Conservation (phyloP, 257 asterid species). For the Orobanche coerulescens region DNA sequence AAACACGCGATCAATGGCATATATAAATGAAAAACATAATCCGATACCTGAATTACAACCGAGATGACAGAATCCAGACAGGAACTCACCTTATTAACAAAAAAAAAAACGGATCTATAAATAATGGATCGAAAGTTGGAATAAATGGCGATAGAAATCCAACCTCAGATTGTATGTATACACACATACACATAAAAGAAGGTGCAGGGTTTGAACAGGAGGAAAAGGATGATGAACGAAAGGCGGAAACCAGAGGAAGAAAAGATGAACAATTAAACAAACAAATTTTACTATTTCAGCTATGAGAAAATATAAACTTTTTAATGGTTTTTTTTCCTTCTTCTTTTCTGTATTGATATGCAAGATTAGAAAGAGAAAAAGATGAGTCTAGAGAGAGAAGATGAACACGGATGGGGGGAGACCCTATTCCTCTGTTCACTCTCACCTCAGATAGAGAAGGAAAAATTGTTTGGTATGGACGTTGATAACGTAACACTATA, state of each 20-base stretch:
- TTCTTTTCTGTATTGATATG: neutral
- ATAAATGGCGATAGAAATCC: neutral
- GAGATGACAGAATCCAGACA: neutral
- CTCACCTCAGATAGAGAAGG: neutral
- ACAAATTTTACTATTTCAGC: neutral
- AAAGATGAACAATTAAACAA: too few relatives aligned
- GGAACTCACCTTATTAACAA: neutral
- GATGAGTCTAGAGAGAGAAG: neutral
- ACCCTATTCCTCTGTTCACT: conserved; percentile 11
- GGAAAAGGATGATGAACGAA: conserved; percentile 9
- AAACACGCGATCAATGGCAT: neutral
- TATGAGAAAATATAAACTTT: neutral
- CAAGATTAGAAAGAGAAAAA: neutral
- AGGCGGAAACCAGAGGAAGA: conserved; percentile 16
- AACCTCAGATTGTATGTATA: neutral
- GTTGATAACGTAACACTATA: too few relatives aligned
- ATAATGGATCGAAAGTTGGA: neutral
- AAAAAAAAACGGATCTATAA: neutral
- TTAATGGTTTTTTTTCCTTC: neutral
- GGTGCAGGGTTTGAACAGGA: neutral
- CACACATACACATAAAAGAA: neutral
- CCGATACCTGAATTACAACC: neutral
- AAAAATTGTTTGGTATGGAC: neutral
- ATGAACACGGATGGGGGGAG: neutral
- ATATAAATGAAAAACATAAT: neutral